These are phyloP conservation scores for Solanum gracilifrons DNA, from an alignment of 257 asterid species.

Conservation along the genomic window DNA sequence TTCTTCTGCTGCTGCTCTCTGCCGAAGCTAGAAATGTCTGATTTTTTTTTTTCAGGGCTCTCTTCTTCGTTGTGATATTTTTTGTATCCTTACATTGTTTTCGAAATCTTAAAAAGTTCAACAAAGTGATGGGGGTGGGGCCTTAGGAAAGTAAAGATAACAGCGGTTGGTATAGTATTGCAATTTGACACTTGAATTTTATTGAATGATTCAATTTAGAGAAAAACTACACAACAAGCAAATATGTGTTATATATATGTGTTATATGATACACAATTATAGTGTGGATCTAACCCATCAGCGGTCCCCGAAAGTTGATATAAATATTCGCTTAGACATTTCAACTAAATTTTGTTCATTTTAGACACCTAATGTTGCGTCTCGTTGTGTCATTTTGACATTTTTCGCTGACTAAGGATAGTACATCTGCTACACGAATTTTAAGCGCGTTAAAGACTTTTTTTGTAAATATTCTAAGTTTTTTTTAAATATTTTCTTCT, in stretches of 20 bases:
- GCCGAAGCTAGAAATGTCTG: background rate
- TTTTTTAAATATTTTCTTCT: too few species aligned
- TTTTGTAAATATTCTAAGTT: too few species aligned
- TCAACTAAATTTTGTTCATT: too few species aligned
- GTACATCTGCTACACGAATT: too few species aligned
- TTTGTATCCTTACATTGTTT: background rate
- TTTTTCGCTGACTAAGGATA: too few species aligned
- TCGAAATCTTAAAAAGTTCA: background rate
- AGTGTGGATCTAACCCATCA: too few species aligned
- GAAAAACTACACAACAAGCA: background rate
- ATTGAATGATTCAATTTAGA: background rate
- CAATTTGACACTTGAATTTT: background rate
- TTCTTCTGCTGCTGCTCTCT: background rate
- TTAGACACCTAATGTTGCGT: background rate
- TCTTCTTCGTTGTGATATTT: background rate
- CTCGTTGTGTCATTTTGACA: too few species aligned
- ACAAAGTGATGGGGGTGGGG: background rate
- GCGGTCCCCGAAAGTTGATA: too few species aligned
- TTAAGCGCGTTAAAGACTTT: too few species aligned
- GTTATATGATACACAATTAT: too few species aligned
- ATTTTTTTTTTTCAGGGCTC: background rate
- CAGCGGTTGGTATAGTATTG: background rate
- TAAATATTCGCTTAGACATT: too few species aligned
- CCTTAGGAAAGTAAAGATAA: background rate
- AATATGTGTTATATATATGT: background rate